Evolutionary conservation across 2,329 filamentous ascomycete species (phyloP).

Genomic region (Phaeosphaeriaceae sp.): DNA sequence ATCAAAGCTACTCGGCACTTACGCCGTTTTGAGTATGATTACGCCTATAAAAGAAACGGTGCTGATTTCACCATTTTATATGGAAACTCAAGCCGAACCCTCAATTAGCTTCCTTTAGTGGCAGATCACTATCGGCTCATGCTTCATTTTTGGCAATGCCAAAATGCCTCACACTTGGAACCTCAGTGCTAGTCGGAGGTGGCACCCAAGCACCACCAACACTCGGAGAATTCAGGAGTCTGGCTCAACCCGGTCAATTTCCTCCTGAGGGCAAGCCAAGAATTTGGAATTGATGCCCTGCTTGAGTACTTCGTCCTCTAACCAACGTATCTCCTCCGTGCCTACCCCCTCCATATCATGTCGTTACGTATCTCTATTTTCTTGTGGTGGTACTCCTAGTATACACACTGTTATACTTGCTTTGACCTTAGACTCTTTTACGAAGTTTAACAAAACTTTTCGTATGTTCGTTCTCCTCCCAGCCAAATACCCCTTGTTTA

Average conservation of each 20-base stretch:
- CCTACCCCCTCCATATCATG: no score
- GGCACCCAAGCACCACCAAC: background rate
- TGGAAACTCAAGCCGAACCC: slow-evolving; percentile 5
- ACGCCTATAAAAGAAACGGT: background rate
- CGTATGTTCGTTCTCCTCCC: background rate
- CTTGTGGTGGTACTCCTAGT: background rate
- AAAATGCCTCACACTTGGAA: background rate
- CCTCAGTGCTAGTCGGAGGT: background rate
- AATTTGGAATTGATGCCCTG: no score
- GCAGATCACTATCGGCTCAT: background rate
- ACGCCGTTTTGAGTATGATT: slow-evolving; percentile 1
- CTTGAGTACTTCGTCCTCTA: no score
- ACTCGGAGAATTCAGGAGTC: background rate
- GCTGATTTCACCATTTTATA: background rate
- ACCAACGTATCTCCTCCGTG: no score
- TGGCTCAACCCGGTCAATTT: no score
- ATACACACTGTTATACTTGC: background rate
- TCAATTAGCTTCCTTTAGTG: background rate
- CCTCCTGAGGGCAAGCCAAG: no score
- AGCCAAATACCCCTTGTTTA: slow-evolving; percentile 1
- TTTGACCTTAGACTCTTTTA: background rate
- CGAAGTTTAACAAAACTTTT: background rate
- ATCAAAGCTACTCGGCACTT: slow-evolving; percentile 7
- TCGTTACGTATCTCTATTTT: no score
- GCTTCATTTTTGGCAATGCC: background rate